Conservation (phyloP, 805 yeast genomes). For the Torulaspora gathmanii region DNA sequence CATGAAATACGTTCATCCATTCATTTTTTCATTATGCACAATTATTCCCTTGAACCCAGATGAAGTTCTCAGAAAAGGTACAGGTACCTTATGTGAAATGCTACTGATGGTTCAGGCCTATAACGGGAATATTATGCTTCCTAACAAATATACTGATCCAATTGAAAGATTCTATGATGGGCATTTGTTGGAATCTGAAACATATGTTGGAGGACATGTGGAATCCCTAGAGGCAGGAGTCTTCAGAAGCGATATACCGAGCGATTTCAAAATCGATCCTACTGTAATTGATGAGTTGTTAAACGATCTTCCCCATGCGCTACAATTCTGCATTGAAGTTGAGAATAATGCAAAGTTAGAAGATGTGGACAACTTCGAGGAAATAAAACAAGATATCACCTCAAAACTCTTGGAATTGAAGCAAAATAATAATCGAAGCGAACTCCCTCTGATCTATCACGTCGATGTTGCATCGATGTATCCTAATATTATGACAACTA, state of each 20-base stretch:
- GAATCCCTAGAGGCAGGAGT: slow-evolving; percentile 98
- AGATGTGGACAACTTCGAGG: slow-evolving; percentile 77
- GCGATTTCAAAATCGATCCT: slow-evolving; percentile 73
- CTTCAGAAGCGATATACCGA: slow-evolving; percentile 79
- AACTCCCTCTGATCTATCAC: slow-evolving; percentile 86
- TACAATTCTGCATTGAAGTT: slow-evolving; percentile 76
- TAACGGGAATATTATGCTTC: slow-evolving; percentile 66
- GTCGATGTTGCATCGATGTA: slow-evolving; percentile 99
- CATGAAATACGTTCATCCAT: slow-evolving; percentile 96
- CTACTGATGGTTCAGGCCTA: slow-evolving; percentile 94
- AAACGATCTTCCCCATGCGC: slow-evolving; percentile 65
- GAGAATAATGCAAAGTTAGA: slow-evolving; percentile 71
- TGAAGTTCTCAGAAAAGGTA: slow-evolving; percentile 92
- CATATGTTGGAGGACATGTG: slow-evolving; percentile 98
- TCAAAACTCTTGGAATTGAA: slow-evolving; percentile 54
- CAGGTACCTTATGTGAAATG: slow-evolving; percentile 99
- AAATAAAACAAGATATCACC: slow-evolving; percentile 57
- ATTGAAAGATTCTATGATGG: slow-evolving; percentile 94
- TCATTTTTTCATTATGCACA: slow-evolving; percentile 90
- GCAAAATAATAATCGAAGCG: slow-evolving; percentile 58
- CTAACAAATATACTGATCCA: slow-evolving; percentile 92
- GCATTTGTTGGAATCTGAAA: slow-evolving; percentile 87
- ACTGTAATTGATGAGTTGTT: slow-evolving; percentile 76
- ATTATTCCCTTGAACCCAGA: slow-evolving; percentile 96
- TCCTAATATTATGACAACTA: slow-evolving; percentile 97